Evolutionary conservation across 495 filamentous ascomycete species (phyloP), one percentile per base, ranked within the genome.

Genomic region (Xylaria cubensis): DNA sequence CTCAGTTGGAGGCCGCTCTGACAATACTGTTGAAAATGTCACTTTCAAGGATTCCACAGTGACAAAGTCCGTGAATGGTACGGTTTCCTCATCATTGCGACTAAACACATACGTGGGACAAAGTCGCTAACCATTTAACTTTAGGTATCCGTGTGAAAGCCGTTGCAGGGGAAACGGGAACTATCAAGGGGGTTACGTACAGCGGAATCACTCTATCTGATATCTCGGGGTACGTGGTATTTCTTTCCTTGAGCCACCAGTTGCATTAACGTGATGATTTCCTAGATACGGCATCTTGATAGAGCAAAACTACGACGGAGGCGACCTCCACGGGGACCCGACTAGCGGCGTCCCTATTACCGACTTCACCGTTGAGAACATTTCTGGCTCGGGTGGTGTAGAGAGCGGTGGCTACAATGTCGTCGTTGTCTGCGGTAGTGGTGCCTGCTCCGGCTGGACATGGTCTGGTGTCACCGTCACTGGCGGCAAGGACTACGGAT

Each of bases 301-400:
- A 58, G 81, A 92, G 80, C 91, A 93, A 80, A 90, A 92, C 78
- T 93, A 92, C 74, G 79, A 88, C 82, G 90, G 90, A 72, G 90
- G 89, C 46, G 82, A 81, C 73, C 88, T 86, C 3, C 90, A 86
- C 34, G 89, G 89, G n/a, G 87, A 68, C 4, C 87, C 90, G 21
- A 90, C 90, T 3, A 85, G 75, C 53, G 89, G 90, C 26, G 86
- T 92, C 34, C 85, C 87, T 3, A 91, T 92, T 73, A 90, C 88
- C 17, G 84, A 82, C 42, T 73, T 92, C 12, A 89, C 84, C 15
- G 67, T 92, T n/a, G 66, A 77, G 24, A 80, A 80, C 64, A 80
- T 92, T 26, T 84, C 80, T 0, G 91, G 90, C 3, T 82, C 81
- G 72, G 64, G 39, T 7, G 42, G 13, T 46, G 21, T 63, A 15